Percentiles rank a stretch among this genome's conserved stretches.
Conservation (phyloP, 371 early-diverging fungal genomes). For the Mucor mucedo region DNA sequence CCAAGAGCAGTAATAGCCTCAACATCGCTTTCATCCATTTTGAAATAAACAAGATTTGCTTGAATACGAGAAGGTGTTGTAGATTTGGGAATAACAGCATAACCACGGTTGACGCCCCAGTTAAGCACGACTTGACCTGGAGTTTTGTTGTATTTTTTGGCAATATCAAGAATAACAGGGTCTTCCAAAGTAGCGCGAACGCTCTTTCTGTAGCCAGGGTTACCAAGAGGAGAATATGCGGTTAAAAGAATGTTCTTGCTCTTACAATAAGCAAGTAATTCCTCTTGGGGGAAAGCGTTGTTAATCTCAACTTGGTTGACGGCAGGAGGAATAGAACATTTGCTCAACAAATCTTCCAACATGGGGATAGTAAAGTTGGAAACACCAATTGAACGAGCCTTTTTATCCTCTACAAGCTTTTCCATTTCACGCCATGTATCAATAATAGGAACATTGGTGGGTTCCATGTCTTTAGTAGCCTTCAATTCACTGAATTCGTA, state of each 20-base stretch:
- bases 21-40: constrained; percentile 40
- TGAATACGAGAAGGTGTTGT: constrained; percentile 50
- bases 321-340: constrained; percentile 78
- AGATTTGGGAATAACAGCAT: constrained; percentile 67
- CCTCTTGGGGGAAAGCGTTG: constrained; percentile 51
- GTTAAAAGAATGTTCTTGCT: constrained; percentile 46
- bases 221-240: constrained; percentile 53
- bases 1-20: constrained; percentile 43
- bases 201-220: constrained; percentile 35
- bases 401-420: constrained; percentile 60
- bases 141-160: constrained; percentile 71
- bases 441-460: constrained; percentile 52
- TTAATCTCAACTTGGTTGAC: constrained; percentile 82
- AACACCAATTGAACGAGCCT: constrained; percentile 67
- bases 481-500: constrained; percentile 33
- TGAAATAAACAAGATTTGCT: constrained; percentile 45
- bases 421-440: constrained; percentile 86
- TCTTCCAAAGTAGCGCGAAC: constrained; percentile 29
- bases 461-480: constrained; percentile 32
- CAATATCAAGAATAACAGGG: constrained; percentile 52
- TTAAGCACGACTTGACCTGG: constrained; percentile 77
- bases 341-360: constrained; percentile 68
- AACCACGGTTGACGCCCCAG: constrained; percentile 78
- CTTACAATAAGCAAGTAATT: constrained; percentile 43
- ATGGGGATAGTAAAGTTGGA: constrained; percentile 71